Conservation (phyloP, 1,284 basidiomycete species). For the Tilletia caries region DNA sequence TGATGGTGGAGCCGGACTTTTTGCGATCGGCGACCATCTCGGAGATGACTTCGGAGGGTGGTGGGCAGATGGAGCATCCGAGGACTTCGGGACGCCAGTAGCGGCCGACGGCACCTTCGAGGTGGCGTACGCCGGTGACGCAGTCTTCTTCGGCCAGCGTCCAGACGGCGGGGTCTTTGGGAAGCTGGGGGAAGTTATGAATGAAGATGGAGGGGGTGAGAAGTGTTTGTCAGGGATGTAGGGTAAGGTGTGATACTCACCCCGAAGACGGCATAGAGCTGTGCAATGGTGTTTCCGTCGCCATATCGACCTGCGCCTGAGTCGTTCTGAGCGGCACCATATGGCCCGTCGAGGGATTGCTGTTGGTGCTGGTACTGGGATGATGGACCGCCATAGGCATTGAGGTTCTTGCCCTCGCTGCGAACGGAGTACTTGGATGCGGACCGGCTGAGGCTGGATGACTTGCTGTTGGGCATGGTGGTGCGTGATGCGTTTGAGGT, state of each 20-base stretch:
- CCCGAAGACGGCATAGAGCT: slow-evolving; percentile 58
- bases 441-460: slow-evolving; percentile 12
- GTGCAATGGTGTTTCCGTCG: slow-evolving; percentile 54
- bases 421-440: slow-evolving; percentile 22
- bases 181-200: slow-evolving; percentile 31
- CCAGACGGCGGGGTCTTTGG: slow-evolving; percentile 63
- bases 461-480: slow-evolving; percentile 20
- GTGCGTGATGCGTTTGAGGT: slow-evolving; percentile 18
- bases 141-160: slow-evolving; percentile 85
- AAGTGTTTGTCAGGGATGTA: not conserved
- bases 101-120: slow-evolving; percentile 79
- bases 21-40: slow-evolving; percentile 14
- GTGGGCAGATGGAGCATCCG: slow-evolving; percentile 56
- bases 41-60: slow-evolving; percentile 27
- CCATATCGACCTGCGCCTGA: slow-evolving; percentile 16
- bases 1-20: slow-evolving; percentile 1
- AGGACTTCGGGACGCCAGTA: slow-evolving; percentile 90
- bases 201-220: not conserved
- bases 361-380: not conserved
- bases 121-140: slow-evolving; percentile 75
- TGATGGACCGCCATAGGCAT: not conserved
- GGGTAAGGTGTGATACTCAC: not conserved
- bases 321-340: not conserved
- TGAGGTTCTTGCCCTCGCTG: not conserved
- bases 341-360: slow-evolving; percentile 19